Evolutionary conservation across 2,329 filamentous ascomycete genomes (phyloP).

Genomic region (Trichoderma atroviride): DNA sequence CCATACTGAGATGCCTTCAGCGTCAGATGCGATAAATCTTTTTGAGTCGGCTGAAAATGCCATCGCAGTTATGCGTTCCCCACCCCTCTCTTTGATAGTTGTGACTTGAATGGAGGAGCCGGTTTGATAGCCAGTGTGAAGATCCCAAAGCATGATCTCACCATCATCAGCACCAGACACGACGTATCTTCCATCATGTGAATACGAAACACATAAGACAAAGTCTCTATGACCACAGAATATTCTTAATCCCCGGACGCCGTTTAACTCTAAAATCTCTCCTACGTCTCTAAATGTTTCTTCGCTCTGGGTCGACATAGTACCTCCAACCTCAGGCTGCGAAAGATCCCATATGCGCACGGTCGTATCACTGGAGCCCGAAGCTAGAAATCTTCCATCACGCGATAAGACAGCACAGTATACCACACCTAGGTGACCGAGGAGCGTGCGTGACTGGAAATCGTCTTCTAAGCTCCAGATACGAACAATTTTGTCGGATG

Average conservation of each 20-base stretch:
- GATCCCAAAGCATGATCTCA: neutral
- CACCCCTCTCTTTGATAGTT: neutral
- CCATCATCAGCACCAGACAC: neutral
- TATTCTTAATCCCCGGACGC: neutral
- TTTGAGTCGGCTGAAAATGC: neutral
- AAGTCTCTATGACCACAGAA: neutral
- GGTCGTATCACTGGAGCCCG: neutral
- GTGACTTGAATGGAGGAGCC: neutral
- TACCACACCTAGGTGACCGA: neutral
- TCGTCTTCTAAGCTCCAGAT: neutral
- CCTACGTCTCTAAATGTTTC: no score
- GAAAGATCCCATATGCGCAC: neutral
- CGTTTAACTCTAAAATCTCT: neutral
- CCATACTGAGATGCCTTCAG: neutral
- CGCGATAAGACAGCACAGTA: neutral
- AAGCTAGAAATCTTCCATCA: neutral
- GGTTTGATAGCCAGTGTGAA: neutral
- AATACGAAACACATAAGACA: neutral
- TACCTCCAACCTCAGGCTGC: neutral
- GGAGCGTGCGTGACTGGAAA: neutral
- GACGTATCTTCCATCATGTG: neutral
- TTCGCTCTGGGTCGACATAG: neutral
- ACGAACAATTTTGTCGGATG: neutral
- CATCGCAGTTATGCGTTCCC: neutral
- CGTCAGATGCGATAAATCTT: neutral